Conservation (phyloP, 106 monocot species). For the Acorus gramineus region DNA sequence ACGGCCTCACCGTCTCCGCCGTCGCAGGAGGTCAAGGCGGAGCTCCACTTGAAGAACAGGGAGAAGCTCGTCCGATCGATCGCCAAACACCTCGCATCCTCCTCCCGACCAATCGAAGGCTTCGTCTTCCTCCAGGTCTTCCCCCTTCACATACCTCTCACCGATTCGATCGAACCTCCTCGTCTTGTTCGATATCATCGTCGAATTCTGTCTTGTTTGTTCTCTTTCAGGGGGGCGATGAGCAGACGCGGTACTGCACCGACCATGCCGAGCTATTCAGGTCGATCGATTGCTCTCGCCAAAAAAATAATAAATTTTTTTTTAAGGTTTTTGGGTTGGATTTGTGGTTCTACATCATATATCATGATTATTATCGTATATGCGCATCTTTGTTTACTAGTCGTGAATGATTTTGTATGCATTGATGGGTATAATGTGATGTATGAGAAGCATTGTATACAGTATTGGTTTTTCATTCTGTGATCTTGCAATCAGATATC, state of each 20-base stretch:
- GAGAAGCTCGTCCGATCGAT: conserved; percentile 39
- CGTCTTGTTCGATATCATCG: not conserved
- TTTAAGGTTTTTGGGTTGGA: no score
- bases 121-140: conserved; percentile 56
- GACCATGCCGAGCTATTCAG: conserved; percentile 67
- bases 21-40: conserved; percentile 45
- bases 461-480: no score
- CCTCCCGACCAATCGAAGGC: conserved; percentile 31
- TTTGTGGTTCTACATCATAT: no score
- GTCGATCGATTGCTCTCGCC: conserved; percentile 7
- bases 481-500: no score
- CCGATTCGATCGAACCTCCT: not conserved
- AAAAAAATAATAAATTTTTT: no score
- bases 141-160: not conserved
- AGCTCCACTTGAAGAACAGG: conserved; percentile 49
- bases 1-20: conserved; percentile 16
- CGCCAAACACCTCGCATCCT: conserved; percentile 34
- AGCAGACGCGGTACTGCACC: conserved; percentile 68
- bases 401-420: no score
- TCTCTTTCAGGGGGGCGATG: conserved; percentile 53
- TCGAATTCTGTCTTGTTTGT: not conserved
- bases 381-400: no score
- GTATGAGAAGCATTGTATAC: no score
- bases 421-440: no score
- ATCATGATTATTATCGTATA: no score